Percentiles rank a stretch among this genome's conserved stretches.
These are phyloP conservation scores for Tetramitus jugosus DNA, from an alignment of 208 protist genomes.

Conservation along the genomic window DNA sequence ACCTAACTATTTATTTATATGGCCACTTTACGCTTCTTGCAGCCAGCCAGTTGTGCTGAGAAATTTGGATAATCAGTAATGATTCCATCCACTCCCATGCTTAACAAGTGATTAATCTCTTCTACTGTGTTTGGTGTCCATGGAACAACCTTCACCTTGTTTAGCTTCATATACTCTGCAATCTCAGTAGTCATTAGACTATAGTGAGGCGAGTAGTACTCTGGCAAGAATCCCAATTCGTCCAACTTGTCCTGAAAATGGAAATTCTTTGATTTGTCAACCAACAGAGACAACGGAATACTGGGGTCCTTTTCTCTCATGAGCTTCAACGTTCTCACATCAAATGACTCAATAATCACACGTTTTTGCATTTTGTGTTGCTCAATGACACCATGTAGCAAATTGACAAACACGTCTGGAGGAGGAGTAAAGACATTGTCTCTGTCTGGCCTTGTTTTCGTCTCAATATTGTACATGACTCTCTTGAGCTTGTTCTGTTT, in stretches of 20 bases:
- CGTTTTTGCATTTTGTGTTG: not conserved
- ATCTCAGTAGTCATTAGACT: not conserved
- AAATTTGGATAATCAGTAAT: not conserved
- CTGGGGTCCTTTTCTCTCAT: not conserved
- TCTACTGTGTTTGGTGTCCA: not conserved
- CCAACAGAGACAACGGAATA: not conserved
- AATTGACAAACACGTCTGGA: not conserved
- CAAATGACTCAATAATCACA: not conserved
- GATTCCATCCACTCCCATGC: not conserved
- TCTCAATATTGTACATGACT: not conserved
- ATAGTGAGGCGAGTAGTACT: not conserved
- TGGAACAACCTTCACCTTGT: not conserved
- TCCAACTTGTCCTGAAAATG: not conserved
- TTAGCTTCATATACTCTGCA: not conserved
- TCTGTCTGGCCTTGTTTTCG: not conserved
- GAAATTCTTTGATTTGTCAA: not conserved
- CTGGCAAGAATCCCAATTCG: not conserved
- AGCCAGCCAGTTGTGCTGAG: too few species aligned
- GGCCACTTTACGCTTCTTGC: too few species aligned
- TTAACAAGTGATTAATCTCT: not conserved
- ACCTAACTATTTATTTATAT: too few species aligned
- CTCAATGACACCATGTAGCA: not conserved
- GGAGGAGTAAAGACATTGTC: not conserved
- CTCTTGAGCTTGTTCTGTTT: not conserved
- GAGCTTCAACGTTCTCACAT: not conserved